Base-by-base conservation (phyloP, 2,329 filamentous ascomycete genomes). In the Myriosclerotinia scirpicola region DNA sequence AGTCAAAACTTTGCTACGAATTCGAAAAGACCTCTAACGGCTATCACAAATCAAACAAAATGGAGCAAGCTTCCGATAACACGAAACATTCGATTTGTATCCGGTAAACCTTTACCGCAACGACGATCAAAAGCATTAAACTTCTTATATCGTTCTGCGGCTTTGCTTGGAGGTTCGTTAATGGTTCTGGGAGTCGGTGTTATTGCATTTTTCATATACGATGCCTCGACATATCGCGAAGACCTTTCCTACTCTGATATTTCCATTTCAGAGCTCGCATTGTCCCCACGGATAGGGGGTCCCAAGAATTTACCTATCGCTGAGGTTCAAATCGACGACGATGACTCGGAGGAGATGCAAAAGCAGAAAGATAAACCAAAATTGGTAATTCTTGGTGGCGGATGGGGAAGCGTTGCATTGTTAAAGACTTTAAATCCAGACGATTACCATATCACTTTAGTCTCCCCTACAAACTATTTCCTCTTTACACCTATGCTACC, bases 401-500 rank as follows among this genome's bases (percentile, higher is more conserved):
- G 95, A 54, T 99, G 95, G 95, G 95, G 93, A 64, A 92, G 92
- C 74, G 91, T 99, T 68, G 92, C 94, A 5, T 81, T 99, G 67
- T 80, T 99, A 72, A 99, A 99, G 80, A 90, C 92, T 69, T 80
- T 99, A 69, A 90, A 94, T 69, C 89, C 93, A 0, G 92, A 93
- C 15, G 92, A 97, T 73, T 99, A 97, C 76, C 93, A 99, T 78
- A 89, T 99, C 72, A 98, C 94, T 5, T 90, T 99, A 50, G 90
- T 99, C 54, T 96, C 93, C 15, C 94, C 95, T 0, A 90, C 90
- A 46, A 98, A 98, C 75, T 97, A 98, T 80, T 99, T 99, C 80
- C 81, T 99, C 42, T 99, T 99, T 78, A 99, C 95, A 2, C 95
- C 95, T 0, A 98, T 99, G 93, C 83, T 99, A 54, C 95, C 95